A percentile compares a stretch with the other conserved stretches of the same genome.
Conservation (phyloP, 1,284 basidiomycete genomes). For the Coniferiporia sulphurascens region DNA sequence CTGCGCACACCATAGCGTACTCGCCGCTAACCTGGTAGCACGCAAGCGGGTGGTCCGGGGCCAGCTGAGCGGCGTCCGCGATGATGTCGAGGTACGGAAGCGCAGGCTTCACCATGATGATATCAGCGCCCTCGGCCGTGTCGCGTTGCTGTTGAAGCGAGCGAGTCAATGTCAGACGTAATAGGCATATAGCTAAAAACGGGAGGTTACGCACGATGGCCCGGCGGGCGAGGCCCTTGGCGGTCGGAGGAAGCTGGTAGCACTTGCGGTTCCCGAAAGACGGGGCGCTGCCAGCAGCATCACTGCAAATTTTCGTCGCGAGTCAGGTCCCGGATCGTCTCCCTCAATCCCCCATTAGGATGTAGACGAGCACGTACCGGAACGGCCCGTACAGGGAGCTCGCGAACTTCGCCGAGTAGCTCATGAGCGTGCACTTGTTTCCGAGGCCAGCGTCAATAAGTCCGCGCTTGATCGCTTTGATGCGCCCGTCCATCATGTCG, state of each 20-base stretch:
- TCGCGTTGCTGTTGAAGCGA: conserved; percentile 68
- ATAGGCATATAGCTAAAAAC: neutral
- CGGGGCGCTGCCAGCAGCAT: conserved; percentile 93
- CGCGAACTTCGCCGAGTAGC: conserved; percentile 98
- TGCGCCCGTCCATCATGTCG: conserved; percentile 99
- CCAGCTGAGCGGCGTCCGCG: conserved; percentile 79
- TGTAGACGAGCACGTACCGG: conserved; percentile 45
- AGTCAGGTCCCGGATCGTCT: neutral
- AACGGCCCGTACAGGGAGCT: conserved; percentile 97
- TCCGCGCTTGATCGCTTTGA: conserved; percentile 83
- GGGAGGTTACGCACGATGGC: conserved; percentile 71
- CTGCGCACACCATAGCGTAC: conserved; percentile 95
- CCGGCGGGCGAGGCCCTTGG: conserved; percentile 86
- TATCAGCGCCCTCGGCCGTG: conserved; percentile 91
- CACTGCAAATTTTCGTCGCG: conserved; percentile 43
- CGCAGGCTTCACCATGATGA: conserved; percentile 98
- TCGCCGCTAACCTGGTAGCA: conserved; percentile 98
- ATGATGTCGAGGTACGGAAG: conserved; percentile 97
- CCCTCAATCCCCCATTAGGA: neutral
- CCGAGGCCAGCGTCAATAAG: conserved; percentile 80
- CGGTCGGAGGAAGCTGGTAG: conserved; percentile 91
- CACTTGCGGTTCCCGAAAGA: conserved; percentile 95
- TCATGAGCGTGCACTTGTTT: conserved; percentile 91
- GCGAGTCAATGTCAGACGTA: no score
- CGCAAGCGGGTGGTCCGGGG: conserved; percentile 84